Base-by-base conservation (phyloP, 1,284 basidiomycete species). In the Volvariella volvacea region DNA sequence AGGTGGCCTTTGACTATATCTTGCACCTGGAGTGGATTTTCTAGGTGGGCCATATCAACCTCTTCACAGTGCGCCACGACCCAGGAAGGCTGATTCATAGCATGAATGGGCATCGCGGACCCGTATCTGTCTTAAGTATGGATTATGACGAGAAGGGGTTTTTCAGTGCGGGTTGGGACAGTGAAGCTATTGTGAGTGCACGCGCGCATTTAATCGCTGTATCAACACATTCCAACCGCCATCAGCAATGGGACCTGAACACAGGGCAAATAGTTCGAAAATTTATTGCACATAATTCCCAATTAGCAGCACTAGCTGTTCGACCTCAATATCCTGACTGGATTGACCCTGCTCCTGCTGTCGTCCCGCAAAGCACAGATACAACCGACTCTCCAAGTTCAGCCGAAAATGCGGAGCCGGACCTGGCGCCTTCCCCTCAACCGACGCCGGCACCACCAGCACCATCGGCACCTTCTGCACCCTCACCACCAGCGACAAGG, bases 241-340 rank as follows among this genome's bases (percentile, higher is more conserved):
- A 20, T 9, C 59, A 97, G 91, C 89, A 96, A 80, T 99, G 96
- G 95, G 95, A 99, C 65, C 74, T 99, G 40, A 90, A 99, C 57
- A 95, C 88, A 0, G 96, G 96, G 1, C 78, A 90, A 52, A 70
- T 73, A 25, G 76, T 86, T 3, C 80, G 93, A 37, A 80, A 75
- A 32, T 98, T 90, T 57, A 81, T 78, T 0, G 79, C 86, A 0
- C 92, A 96, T 57, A 84, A 86, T 20, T 83, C 92, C 2, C 94
- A 98, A 60, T 77, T 99, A 9, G 84, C 91, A 2, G 80, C 83
- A 10, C 67, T 98, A 34, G 80, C 85, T 15, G 76, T 96, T 22
- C 77, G 90, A 43, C 93, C 95, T 2, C 58, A 74, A 45, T 62
- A 61, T 48, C 65, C 72, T 22, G 55, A 58, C 48, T 66, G 70